Conservation (phyloP, 495 filamentous ascomycete species). For the Delitschia confertaspora region DNA sequence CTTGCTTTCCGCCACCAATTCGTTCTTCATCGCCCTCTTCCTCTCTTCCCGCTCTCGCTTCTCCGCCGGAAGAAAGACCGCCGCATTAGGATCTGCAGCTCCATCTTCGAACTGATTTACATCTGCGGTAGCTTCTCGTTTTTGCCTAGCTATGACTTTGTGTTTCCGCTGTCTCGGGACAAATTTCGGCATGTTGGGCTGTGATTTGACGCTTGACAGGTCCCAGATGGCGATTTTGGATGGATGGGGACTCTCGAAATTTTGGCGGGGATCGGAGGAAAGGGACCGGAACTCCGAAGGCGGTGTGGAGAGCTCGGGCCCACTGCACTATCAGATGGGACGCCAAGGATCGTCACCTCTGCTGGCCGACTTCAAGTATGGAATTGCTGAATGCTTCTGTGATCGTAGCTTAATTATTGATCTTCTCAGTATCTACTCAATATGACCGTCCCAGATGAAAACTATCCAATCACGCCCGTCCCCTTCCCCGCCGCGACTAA, state of each 20-base stretch:
- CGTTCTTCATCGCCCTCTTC: conserved; percentile 59
- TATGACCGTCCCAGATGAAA: conserved; percentile 6
- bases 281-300: conserved; percentile 14
- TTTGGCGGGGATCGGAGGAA: conserved; percentile 22
- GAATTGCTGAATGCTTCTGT: too few species aligned
- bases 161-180: conserved; percentile 75
- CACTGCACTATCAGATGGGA: too few species aligned
- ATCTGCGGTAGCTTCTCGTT: conserved; percentile 37
- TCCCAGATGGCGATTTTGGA: too few species aligned
- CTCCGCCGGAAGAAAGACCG: conserved; percentile 58
- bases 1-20: conserved; percentile 45
- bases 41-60: conserved; percentile 60
- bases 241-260: conserved; percentile 11
- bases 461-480: conserved; percentile 17
- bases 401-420: not conserved
- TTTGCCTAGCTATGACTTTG: conserved; percentile 48
- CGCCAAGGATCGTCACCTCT: not conserved
- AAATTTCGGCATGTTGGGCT: conserved; percentile 58
- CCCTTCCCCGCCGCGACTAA: conserved; percentile 73
- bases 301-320: conserved; percentile 3
- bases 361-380: too few species aligned
- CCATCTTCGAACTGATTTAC: not conserved
- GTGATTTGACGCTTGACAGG: not conserved
- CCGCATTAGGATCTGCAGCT: conserved; percentile 57
- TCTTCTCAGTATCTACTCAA: not conserved